These are phyloP conservation scores for Picea abies DNA, from an alignment of 83 land plant genomes.

Conservation along the genomic window DNA sequence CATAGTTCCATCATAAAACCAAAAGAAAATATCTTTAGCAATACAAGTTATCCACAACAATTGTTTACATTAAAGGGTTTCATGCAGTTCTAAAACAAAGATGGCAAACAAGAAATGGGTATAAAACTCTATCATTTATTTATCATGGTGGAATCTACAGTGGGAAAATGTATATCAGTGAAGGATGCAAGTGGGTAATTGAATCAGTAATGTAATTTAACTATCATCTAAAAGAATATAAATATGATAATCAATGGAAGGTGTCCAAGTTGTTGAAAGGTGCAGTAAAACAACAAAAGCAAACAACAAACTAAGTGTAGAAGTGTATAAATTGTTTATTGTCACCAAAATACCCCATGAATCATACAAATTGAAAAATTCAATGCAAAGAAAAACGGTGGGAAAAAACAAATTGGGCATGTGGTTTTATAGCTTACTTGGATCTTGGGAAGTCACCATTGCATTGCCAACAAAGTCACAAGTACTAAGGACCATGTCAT, in stretches of 20 bases:
- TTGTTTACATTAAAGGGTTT: background rate
- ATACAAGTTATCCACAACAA: background rate
- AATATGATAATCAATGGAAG: background rate
- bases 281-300: background rate
- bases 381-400: background rate
- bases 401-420: background rate
- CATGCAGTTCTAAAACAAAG: background rate
- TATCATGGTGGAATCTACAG: too few relatives aligned
- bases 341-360: background rate
- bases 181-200: background rate
- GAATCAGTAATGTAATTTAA: background rate
- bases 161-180: background rate
- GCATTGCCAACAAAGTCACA: slow-evolving; percentile 56
- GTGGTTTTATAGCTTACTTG: slow-evolving; percentile 37
- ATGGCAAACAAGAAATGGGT: background rate
- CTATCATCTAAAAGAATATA: background rate
- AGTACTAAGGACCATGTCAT: slow-evolving; percentile 26
- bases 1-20: background rate
- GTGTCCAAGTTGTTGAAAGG: background rate
- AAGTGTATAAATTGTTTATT: background rate
- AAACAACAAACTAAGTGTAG: background rate
- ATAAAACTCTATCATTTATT: background rate
- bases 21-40: background rate
- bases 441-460: slow-evolving; percentile 43
- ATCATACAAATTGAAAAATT: background rate